phyloP scores from a whole-genome alignment of 257 asterid species.

The Capsicum rhomboideum region DNA sequence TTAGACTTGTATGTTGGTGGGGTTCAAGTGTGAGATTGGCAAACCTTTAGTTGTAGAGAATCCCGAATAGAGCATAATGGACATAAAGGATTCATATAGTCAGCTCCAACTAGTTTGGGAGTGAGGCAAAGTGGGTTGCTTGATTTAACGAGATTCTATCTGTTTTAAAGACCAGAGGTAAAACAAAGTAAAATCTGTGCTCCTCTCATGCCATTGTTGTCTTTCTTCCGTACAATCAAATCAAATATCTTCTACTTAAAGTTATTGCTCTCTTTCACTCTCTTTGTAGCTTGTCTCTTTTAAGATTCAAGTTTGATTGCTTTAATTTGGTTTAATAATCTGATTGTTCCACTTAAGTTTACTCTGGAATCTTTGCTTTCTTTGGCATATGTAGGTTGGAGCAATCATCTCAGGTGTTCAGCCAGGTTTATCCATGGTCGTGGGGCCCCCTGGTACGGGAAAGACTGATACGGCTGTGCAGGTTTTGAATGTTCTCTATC shows the following conservation, averaged over 20 bases:
- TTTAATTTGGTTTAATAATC: not conserved
- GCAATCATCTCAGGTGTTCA: constrained; percentile 90
- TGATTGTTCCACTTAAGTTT: not conserved
- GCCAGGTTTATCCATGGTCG: constrained; percentile 98
- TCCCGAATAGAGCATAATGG: not conserved
- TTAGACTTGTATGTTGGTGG: not conserved
- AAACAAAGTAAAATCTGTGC: not conserved
- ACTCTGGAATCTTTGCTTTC: constrained; percentile 1
- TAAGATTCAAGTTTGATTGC: not conserved
- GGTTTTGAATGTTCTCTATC: constrained; percentile 89
- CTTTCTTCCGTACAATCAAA: not conserved
- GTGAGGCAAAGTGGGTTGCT: not conserved
- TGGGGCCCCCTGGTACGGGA: constrained; percentile 99
- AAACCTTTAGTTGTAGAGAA: not conserved
- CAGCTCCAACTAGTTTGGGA: not conserved
- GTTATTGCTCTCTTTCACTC: not conserved
- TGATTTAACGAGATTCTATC: not conserved
- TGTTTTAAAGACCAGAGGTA: not conserved
- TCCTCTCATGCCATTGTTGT: not conserved
- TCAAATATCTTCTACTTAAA: not conserved
- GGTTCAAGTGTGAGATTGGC: not conserved
- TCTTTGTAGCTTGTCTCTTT: not conserved
- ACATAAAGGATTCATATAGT: not conserved
- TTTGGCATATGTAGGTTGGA: constrained; percentile 52
- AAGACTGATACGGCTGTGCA: constrained; percentile 99